Base-by-base conservation (phyloP, 306 rosid genomes). In the Oxytropis ochrocephala region DNA sequence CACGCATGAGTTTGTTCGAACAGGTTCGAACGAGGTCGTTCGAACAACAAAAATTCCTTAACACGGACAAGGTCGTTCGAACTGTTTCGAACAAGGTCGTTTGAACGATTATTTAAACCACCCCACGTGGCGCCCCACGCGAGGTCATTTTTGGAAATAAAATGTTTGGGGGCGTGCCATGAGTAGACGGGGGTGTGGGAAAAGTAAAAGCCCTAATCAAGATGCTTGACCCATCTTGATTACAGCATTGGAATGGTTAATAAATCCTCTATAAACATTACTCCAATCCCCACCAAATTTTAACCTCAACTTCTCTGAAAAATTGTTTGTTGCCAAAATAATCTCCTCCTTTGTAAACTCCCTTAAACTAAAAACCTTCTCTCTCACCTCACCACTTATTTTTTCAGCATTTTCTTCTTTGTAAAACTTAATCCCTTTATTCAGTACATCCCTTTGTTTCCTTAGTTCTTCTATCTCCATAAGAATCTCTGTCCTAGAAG, bases 321-420 rank as follows among this genome's bases (percentile, higher is more conserved):
- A 92, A 24, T 77, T 57, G 3, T 83, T 76, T 0, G 95, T 92
- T 13, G 98, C 96, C 70, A 76, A 16, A 18, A 82, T 65, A 7
- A 92, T 48, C 62, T 92, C 96, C 10, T 87, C 88, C 1, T 47
- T 50, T 0, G 85, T 78, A 65, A 83, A 92, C 80, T 73, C 92
- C 69, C 91, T 83, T 30, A 82, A 77, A 29, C 63, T 13, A 29
- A 79, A 84, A 3, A 64, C 36, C 6, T 42, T 30, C 9, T 83
- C 82, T 4, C 11, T 68, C 12, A 78, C n/a, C 80, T 75, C 76
- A 4, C 67, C 67, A 0, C 74, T 72, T 78, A 72, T 88, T 64
- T 86, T 82, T 5, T 82, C 85, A 10, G 80, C 97, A 43, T 88
- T 91, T 47, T 78, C 83, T 5, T 87, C 82, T 54, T 68, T 89